Conservation (phyloP, 352 stramenopile species). For the Globisporangium rhizosaccharum region DNA sequence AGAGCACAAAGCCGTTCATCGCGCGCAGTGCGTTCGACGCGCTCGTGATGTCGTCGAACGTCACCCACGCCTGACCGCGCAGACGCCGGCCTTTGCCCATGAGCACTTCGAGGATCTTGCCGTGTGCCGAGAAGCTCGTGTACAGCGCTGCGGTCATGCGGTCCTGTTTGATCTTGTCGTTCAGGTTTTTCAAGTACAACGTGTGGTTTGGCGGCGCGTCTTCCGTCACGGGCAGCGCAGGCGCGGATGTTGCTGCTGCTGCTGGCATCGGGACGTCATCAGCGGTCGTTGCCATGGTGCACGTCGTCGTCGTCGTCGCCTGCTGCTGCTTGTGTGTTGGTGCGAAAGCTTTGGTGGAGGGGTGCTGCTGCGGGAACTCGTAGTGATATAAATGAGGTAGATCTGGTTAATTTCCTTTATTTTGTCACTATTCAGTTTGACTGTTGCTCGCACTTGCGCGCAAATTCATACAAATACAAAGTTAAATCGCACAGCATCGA, state of each 20-base stretch:
- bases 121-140: slow-evolving; percentile 88
- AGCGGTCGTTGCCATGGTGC: neutral
- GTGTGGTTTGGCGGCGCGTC: slow-evolving; percentile 86
- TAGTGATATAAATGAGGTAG: no score
- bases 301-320: no score
- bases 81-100: slow-evolving; percentile 78
- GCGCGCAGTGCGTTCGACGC: slow-evolving; percentile 86
- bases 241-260: neutral
- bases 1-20: slow-evolving; percentile 84
- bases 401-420: no score
- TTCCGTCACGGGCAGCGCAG: slow-evolving; percentile 20
- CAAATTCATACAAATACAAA: no score
- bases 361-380: no score
- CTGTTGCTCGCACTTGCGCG: no score
- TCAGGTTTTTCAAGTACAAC: slow-evolving; percentile 93
- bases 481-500: no score
- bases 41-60: slow-evolving; percentile 86
- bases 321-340: no score
- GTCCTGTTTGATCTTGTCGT: slow-evolving; percentile 93
- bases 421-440: no score
- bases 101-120: slow-evolving; percentile 91
- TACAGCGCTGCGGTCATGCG: slow-evolving; percentile 89
- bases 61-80: slow-evolving; percentile 90
- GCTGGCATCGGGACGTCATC: neutral
- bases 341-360: no score